A percentile compares a stretch with the other conserved stretches of the same genome.
Evolutionary conservation across 2,329 filamentous ascomycete genomes (phyloP).

Genomic region (Pseudocercospora fuligena): DNA sequence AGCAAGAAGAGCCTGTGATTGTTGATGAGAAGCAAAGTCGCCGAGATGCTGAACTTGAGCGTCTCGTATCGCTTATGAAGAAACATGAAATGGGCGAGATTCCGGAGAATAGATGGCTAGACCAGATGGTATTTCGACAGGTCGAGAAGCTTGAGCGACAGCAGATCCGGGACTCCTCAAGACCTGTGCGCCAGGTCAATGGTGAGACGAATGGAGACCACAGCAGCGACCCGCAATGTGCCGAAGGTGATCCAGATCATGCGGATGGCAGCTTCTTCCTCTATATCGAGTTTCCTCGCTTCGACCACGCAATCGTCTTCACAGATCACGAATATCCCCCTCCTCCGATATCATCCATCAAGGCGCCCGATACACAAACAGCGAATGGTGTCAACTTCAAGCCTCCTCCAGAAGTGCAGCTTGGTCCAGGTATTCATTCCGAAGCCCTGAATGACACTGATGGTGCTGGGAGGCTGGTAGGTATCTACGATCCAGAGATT

Average conservation of each 20-base stretch:
- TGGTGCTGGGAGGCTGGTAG: slow-evolving; percentile 69
- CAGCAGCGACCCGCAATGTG: slow-evolving; percentile 28
- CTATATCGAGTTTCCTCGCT: slow-evolving; percentile 88
- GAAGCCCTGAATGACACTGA: slow-evolving; percentile 57
- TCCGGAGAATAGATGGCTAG: slow-evolving; percentile 89
- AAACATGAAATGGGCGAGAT: slow-evolving; percentile 99
- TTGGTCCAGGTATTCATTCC: slow-evolving; percentile 85
- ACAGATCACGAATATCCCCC: slow-evolving; percentile 90
- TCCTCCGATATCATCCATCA: slow-evolving; percentile 76
- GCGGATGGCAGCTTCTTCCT: slow-evolving; percentile 75
- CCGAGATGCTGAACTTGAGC: slow-evolving; percentile 74
- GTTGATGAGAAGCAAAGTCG: slow-evolving; percentile 41
- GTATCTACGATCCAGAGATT: slow-evolving; percentile 92
- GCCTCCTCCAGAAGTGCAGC: slow-evolving; percentile 84
- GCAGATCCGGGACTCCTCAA: slow-evolving; percentile 45
- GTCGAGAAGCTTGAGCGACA: slow-evolving; percentile 70
- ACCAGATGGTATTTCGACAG: slow-evolving; percentile 88
- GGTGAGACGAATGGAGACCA: slow-evolving; percentile 17
- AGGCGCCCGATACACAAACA: slow-evolving; percentile 56
- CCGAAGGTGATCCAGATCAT: slow-evolving; percentile 47
- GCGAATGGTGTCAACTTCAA: slow-evolving; percentile 74
- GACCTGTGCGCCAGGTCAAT: slow-evolving; percentile 21
- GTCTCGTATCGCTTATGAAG: slow-evolving; percentile 88
- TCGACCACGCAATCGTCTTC: slow-evolving; percentile 95
- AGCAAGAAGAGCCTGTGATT: slow-evolving; percentile 66